Percentiles rank a stretch among this genome's conserved stretches.
These are phyloP conservation scores for Pseudonitzschia multiseries DNA, from an alignment of 108 stramenopile species.

Conservation along the genomic window DNA sequence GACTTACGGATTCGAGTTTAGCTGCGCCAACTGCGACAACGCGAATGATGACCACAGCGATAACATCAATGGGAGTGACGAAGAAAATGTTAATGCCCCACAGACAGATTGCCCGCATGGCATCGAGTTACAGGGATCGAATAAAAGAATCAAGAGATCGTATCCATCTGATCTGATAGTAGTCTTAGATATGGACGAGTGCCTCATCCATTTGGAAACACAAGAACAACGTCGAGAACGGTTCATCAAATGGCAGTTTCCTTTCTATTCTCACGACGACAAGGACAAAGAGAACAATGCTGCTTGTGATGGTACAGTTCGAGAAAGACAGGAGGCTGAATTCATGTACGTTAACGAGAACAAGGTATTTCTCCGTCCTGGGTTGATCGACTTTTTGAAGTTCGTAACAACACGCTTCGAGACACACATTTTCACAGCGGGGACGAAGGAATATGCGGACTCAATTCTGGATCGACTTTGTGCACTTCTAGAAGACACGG, in stretches of 20 bases:
- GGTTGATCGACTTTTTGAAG: background rate
- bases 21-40: background rate
- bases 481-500: background rate
- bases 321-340: background rate
- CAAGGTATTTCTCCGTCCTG: conserved; percentile 2
- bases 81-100: background rate
- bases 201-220: conserved; percentile 9
- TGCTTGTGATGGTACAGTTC: background rate
- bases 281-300: background rate
- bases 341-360: background rate
- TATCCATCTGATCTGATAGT: conserved; percentile 12
- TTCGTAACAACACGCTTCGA: conserved; percentile 1
- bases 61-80: too few relatives aligned
- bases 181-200: conserved; percentile 14
- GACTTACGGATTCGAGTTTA: background rate
- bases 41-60: too few relatives aligned
- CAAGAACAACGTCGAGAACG: background rate
- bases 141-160: background rate
- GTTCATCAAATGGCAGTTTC: background rate
- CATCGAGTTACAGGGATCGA: background rate
- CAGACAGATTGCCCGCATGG: background rate
- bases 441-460: conserved; percentile 5
- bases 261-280: background rate
- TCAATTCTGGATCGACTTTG: background rate
- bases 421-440: conserved; percentile 13